Base-by-base conservation (phyloP, 2,329 filamentous ascomycete genomes). In the Trichoderma arundinaceum region DNA sequence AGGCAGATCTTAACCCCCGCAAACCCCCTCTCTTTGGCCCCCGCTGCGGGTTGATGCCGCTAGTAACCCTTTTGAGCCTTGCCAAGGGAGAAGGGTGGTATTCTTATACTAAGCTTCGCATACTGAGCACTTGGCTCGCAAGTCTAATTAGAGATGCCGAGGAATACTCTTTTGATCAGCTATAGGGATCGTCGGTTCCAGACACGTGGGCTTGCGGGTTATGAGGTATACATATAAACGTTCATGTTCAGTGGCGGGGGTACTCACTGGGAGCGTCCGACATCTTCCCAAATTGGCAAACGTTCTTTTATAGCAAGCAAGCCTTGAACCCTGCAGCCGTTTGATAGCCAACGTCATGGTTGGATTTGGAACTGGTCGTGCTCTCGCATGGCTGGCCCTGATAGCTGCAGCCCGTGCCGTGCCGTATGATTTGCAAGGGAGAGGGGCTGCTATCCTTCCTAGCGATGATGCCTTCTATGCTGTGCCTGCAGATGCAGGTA, bases 391-490 rank as follows among this genome's bases (percentile, higher is more conserved):
- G n/a, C n/a, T 66, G 38, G 59, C 46, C 54, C n/a, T 68, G 28
- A 48, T 59, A 22, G 19, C 28, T 4, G 17, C 13, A 7, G 39
- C 65, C 17, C 48, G 17, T 33, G 58, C 57, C 7, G 13, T 17
- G 5, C 56, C 54, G 6, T 13, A 22, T 9, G n/a, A 54, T 17
- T 39, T 49, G 19, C 51, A 67, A 19, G 33, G 19, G n/a, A 22
- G 53, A 60, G 54, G 56, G 35, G 19, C 19, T 9, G 1, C 51
- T 39, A 13, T 17, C 6, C 48, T 35, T 19, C 44, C 35, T 5
- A 28, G 53, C 13, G 32, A 68, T 7, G 72, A 74, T 51, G n/a
- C 68, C 4, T 74, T 74, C 51, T 73, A 74, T 56, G 19, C 22
- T 7, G 68, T 71, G 9, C 72, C 72, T 35, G 17, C 51, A 8